A percentile compares a stretch with the other conserved stretches of the same genome.
Conservation (phyloP, 169 alveolate species). For the Haemoproteus tartakovskyi region DNA sequence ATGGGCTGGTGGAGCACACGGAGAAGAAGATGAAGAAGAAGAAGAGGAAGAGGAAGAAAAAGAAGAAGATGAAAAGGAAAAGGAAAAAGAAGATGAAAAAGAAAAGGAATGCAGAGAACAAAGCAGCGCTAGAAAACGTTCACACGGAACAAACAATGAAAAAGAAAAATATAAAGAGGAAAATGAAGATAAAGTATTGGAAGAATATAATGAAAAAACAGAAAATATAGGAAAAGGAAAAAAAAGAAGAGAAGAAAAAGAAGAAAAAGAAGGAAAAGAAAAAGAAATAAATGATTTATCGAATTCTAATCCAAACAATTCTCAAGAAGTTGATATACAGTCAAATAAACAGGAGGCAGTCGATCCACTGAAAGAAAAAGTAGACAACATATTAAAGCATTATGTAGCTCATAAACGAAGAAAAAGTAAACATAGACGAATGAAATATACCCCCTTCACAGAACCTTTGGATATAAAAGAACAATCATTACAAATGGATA, state of each 20-base stretch:
- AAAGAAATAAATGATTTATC: no score
- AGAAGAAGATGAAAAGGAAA: no score
- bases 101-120: neutral
- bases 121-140: neutral
- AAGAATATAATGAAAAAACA: neutral
- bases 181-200: neutral
- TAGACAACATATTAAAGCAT: conserved; percentile 13
- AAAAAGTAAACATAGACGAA: neutral
- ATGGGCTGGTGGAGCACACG: neutral
- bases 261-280: conserved; percentile 5
- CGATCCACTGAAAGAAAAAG: conserved; percentile 1
- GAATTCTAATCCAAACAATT: no score
- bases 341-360: neutral
- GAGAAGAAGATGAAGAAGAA: neutral
- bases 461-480: conserved; percentile 13
- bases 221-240: neutral
- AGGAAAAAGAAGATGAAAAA: neutral
- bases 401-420: conserved; percentile 3
- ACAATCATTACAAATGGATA: conserved; percentile 30
- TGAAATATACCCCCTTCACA: neutral
- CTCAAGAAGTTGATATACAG: neutral
- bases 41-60: conserved; percentile 1
- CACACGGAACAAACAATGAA: neutral
- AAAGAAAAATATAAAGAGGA: neutral
- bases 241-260: neutral